Conservation (phyloP, 2,329 filamentous ascomycete genomes). For the Cercospora zeae-maydis region DNA sequence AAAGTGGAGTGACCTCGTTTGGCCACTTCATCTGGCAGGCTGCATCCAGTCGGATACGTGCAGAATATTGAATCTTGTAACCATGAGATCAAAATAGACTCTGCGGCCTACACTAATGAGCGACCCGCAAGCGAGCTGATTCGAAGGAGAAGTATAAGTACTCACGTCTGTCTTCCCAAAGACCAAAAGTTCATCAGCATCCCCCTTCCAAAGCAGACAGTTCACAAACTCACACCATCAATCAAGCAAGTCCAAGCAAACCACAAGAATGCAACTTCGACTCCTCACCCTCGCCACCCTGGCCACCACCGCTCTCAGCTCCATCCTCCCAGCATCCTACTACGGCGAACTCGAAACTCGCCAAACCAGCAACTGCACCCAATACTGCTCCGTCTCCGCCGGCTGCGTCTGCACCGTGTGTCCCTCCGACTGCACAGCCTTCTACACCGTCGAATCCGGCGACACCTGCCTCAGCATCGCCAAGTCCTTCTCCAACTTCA, state of each 20-base stretch:
- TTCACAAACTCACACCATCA: not conserved
- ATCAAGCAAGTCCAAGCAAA: not conserved
- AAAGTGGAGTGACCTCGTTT: not conserved
- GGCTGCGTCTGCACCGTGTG: constrained; percentile 26
- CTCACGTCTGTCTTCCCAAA: not conserved
- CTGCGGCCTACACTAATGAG: constrained; percentile 8
- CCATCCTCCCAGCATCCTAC: constrained; percentile 20
- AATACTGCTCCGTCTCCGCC: constrained; percentile 23
- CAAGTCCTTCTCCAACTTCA: constrained; percentile 36
- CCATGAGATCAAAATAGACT: constrained; percentile 5
- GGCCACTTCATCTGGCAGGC: constrained; percentile 14
- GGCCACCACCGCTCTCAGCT: constrained; percentile 16
- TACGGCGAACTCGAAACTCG: constrained; percentile 18
- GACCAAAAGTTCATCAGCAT: not conserved
- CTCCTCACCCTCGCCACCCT: constrained; percentile 21
- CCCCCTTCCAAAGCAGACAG: not conserved
- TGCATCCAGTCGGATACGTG: constrained; percentile 15
- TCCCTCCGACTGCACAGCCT: constrained; percentile 26
- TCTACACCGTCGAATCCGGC: constrained; percentile 32
- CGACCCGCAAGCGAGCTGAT: not conserved
- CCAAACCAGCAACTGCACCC: constrained; percentile 21
- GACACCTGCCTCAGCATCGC: constrained; percentile 36
- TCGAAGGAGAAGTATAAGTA: not conserved
- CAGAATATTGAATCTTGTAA: not conserved
- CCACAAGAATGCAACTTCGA: constrained; percentile 21